Conservation (phyloP, 164 flowering plant genomes). For the Macadamia tetraphylla region DNA sequence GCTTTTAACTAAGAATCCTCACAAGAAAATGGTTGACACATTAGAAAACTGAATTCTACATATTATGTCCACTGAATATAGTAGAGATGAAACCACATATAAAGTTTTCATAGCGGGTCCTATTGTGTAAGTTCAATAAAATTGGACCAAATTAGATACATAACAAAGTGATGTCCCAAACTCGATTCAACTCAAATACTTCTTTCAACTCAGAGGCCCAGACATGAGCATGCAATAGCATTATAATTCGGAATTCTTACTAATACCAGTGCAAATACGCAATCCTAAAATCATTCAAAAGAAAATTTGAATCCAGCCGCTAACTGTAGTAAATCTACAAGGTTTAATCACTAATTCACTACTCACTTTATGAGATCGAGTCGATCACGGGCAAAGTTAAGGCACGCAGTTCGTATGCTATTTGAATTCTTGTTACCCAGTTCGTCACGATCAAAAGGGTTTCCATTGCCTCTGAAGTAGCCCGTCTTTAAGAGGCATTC, state of each 20-base stretch:
- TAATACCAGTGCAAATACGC: not conserved
- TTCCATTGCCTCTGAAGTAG: slow-evolving; percentile 31
- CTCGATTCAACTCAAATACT: not conserved
- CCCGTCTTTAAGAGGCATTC: slow-evolving; percentile 41
- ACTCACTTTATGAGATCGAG: slow-evolving; percentile 56
- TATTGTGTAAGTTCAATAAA: too few species aligned
- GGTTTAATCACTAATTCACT: not conserved
- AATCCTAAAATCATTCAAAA: not conserved
- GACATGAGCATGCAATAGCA: not conserved
- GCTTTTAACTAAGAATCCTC: not conserved
- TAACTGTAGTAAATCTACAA: slow-evolving; percentile 1
- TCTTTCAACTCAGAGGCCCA: not conserved
- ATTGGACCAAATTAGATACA: not conserved
- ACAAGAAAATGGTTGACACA: not conserved
- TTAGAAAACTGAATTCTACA: not conserved
- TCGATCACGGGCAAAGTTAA: slow-evolving; percentile 62
- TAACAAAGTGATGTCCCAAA: not conserved
- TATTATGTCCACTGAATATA: too few species aligned
- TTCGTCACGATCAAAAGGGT: slow-evolving; percentile 31
- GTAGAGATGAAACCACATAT: too few species aligned
- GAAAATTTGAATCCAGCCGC: not conserved
- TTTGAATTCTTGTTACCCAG: slow-evolving; percentile 49
- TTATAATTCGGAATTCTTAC: too few species aligned
- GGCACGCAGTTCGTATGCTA: slow-evolving; percentile 63
- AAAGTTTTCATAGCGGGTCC: not conserved